phyloP scores from a whole-genome alignment of 2,329 filamentous ascomycete genomes.

The Diplodia sapinea region DNA sequence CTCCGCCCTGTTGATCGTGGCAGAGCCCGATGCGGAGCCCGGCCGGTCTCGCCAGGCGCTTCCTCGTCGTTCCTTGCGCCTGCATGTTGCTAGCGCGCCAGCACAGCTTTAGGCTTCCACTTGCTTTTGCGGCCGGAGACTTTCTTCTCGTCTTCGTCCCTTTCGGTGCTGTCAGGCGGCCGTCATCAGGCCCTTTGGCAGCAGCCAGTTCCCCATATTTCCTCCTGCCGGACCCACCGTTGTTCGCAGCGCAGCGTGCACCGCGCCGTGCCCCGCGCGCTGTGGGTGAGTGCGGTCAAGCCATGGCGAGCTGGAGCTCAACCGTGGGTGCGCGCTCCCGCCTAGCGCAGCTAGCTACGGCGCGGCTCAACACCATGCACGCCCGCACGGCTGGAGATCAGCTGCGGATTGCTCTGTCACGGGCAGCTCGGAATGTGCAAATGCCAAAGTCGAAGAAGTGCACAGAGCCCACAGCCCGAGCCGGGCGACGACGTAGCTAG shows the following conservation, averaged over 20 bases:
- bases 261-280: slow-evolving; percentile 6
- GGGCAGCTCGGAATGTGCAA: not conserved
- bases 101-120: slow-evolving; percentile 10
- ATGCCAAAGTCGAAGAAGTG: not conserved
- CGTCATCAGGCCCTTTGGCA: slow-evolving; percentile 1
- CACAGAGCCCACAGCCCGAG: not conserved
- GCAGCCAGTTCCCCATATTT: slow-evolving; percentile 6
- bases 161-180: not conserved
- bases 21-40: not conserved
- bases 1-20: not conserved
- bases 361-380: slow-evolving; percentile 1
- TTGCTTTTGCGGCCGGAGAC: not conserved
- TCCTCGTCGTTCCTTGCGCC: slow-evolving; percentile 11
- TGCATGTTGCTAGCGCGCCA: slow-evolving; percentile 1
- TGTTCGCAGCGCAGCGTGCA: not conserved
- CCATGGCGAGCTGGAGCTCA: not conserved
- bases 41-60: not conserved
- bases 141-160: slow-evolving; percentile 2
- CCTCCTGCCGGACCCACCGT: slow-evolving; percentile 5
- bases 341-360: not conserved
- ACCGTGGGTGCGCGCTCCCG: not conserved
- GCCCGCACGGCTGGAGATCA: not conserved
- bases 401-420: not conserved
- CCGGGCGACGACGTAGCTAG: not conserved
- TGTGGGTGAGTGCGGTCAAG: too few relatives aligned